These are phyloP conservation scores for Entomortierella lignicola DNA, from an alignment of 192 early-diverging fungal species.

Conservation along the genomic window DNA sequence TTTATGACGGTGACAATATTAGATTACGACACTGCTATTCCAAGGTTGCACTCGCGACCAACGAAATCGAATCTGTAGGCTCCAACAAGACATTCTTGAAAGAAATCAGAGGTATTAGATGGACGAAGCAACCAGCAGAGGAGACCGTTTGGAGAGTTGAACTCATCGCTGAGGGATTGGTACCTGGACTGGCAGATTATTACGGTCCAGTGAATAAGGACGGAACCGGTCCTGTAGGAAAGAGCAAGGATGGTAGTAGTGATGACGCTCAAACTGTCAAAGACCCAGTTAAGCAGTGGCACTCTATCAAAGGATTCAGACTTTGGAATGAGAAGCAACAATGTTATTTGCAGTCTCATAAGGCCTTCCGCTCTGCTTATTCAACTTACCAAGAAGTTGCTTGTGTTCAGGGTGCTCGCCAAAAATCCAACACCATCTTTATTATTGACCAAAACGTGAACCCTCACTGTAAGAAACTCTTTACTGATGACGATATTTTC, in stretches of 20 bases:
- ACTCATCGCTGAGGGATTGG: constrained; percentile 20
- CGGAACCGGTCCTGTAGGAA: neutral
- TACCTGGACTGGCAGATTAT: constrained; percentile 39
- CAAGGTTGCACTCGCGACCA: constrained; percentile 31
- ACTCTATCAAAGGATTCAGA: constrained; percentile 51
- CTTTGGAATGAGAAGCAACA: constrained; percentile 35
- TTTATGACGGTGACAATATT: constrained; percentile 37
- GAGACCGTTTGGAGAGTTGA: constrained; percentile 46
- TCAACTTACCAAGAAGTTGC: constrained; percentile 51
- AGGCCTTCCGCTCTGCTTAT: constrained; percentile 34
- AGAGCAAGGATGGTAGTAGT: constrained; percentile 5
- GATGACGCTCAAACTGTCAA: neutral
- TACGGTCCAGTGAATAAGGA: constrained; percentile 5
- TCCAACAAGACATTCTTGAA: constrained; percentile 44
- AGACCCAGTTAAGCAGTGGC: constrained; percentile 42
- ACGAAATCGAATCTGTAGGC: constrained; percentile 33
- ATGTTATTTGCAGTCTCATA: constrained; percentile 43
- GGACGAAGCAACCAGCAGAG: constrained; percentile 27
- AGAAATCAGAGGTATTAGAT: constrained; percentile 26
- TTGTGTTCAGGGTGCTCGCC: constrained; percentile 35
- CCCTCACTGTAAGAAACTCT: constrained; percentile 24
- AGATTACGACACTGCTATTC: constrained; percentile 44
- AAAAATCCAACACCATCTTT: constrained; percentile 49
- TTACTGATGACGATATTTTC: no score
- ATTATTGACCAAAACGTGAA: constrained; percentile 47